Conservation (phyloP, 306 rosid genomes). For the Mimosa bimucronata region DNA sequence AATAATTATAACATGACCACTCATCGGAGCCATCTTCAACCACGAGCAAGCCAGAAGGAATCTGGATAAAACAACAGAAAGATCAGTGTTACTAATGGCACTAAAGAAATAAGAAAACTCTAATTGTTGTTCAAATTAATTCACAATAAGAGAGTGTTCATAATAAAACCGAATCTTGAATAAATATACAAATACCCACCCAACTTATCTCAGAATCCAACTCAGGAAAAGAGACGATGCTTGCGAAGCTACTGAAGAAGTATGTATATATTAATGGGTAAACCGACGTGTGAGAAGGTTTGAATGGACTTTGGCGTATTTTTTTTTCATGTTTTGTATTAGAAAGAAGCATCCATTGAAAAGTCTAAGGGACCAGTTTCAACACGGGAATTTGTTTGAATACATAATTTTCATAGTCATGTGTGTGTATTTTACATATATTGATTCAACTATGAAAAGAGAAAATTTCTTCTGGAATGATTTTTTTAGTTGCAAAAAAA, state of each 20-base stretch:
- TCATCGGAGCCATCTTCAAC: constrained; percentile 45
- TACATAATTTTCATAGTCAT: not conserved
- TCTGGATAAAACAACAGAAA: constrained; percentile 21
- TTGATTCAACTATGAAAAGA: not conserved
- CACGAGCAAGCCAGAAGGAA: not conserved
- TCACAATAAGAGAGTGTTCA: not conserved
- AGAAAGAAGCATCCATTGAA: not conserved
- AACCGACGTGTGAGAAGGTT: not conserved
- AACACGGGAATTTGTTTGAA: not conserved
- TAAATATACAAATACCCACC: not conserved
- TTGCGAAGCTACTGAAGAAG: not conserved
- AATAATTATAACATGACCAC: constrained; percentile 27
- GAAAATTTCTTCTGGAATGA: not conserved
- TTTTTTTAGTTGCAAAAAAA: not conserved
- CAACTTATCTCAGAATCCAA: not conserved
- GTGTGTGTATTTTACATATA: not conserved
- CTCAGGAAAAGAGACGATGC: not conserved
- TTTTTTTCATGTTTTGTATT: not conserved
- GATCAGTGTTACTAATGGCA: constrained; percentile 19
- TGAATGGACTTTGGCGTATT: not conserved
- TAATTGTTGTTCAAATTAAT: not conserved
- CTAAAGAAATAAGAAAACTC: not conserved
- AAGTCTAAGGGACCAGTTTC: not conserved
- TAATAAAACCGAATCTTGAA: constrained; percentile 9
- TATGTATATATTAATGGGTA: not conserved